Conservation (phyloP, 2,329 filamentous ascomycete genomes). For the Xylariaceae sp. region DNA sequence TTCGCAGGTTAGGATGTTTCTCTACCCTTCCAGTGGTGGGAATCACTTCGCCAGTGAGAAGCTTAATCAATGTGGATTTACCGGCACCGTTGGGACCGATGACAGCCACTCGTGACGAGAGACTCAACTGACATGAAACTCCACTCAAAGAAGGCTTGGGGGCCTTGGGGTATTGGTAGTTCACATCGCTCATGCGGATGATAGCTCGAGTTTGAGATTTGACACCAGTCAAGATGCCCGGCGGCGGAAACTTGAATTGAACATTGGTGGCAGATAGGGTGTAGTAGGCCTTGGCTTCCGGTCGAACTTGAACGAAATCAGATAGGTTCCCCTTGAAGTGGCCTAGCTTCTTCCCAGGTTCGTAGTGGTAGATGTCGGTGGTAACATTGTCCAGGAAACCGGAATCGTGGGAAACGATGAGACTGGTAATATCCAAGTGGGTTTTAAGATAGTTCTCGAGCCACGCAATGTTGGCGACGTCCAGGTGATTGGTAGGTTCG, state of each 20-base stretch:
- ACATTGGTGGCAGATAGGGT: conserved; percentile 83
- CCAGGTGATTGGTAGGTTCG: conserved; percentile 98
- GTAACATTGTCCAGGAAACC: conserved; percentile 95
- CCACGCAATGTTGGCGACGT: conserved; percentile 95
- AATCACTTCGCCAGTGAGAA: conserved; percentile 88
- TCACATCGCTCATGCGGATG: conserved; percentile 87
- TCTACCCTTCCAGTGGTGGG: conserved; percentile 83
- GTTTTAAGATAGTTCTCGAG: conserved; percentile 89
- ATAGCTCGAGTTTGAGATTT: conserved; percentile 94
- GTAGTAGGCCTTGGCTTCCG: conserved; percentile 97
- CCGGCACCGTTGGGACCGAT: conserved; percentile 97
- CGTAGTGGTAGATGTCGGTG: conserved; percentile 99
- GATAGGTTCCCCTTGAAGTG: conserved; percentile 80
- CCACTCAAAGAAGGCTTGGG: conserved; percentile 83
- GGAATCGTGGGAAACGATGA: conserved; percentile 99
- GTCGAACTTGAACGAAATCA: conserved; percentile 81
- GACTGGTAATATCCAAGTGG: conserved; percentile 93
- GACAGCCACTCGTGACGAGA: conserved; percentile 92
- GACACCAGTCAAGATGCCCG: conserved; percentile 89
- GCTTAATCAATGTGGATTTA: conserved; percentile 97
- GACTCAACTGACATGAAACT: conserved; percentile 79
- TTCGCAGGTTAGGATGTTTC: conserved; percentile 97
- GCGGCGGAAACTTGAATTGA: conserved; percentile 97
- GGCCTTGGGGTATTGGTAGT: conserved; percentile 88
- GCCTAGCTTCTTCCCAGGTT: conserved; percentile 87